Percentiles rank a stretch among this genome's conserved stretches.
These are phyloP conservation scores for Prosopis cineraria DNA, from an alignment of 306 rosid genomes.

Conservation along the genomic window DNA sequence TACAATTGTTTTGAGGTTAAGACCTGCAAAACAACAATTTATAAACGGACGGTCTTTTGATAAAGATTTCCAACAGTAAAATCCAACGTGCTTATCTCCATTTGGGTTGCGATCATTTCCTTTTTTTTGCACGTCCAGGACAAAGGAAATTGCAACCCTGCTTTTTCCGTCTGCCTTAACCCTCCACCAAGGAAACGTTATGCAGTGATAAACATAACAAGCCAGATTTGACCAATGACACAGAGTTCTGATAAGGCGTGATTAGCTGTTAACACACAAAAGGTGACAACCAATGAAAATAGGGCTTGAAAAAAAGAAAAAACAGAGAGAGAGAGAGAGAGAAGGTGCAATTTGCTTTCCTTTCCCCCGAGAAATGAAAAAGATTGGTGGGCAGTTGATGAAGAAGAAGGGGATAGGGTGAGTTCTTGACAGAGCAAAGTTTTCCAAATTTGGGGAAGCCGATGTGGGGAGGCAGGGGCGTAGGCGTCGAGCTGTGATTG, in stretches of 20 bases:
- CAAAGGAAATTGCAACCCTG: constrained; percentile 30
- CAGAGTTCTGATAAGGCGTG: constrained; percentile 9
- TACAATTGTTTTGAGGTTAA: background rate
- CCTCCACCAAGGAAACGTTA: background rate
- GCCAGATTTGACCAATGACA: constrained; percentile 46
- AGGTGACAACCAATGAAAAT: background rate
- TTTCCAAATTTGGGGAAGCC: constrained; percentile 52
- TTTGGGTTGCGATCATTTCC: background rate
- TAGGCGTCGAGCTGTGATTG: constrained; percentile 47
- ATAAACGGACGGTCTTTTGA: background rate
- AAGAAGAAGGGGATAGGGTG: background rate
- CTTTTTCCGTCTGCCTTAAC: constrained; percentile 2
- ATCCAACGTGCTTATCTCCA: background rate
- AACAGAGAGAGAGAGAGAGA: no score
- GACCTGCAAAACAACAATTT: background rate
- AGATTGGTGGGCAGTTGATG: background rate
- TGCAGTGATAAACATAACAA: constrained; percentile 15
- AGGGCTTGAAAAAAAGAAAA: background rate
- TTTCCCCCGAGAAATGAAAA: constrained; percentile 19
- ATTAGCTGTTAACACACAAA: background rate
- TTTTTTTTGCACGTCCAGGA: constrained; percentile 39
- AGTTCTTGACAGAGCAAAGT: constrained; percentile 14
- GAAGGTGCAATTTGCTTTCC: constrained; percentile 21
- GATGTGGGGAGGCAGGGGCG: constrained; percentile 19
- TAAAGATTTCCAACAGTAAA: background rate